Evolutionary conservation across 176 grass and related monocot species (phyloP).

Genomic region (Luzula sylvatica): DNA sequence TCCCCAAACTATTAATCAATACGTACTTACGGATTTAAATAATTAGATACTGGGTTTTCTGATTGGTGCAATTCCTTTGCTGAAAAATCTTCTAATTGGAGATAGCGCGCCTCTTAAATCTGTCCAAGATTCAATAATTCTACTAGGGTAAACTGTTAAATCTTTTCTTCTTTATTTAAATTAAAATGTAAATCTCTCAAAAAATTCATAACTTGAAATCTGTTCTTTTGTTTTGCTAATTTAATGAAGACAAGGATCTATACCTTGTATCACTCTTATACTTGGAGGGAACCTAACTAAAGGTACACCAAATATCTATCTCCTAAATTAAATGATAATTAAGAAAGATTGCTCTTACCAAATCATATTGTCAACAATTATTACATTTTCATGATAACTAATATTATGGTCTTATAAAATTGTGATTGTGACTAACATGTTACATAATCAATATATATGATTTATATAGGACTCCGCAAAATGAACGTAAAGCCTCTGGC

Average conservation of each 20-base stretch:
- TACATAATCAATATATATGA: no score
- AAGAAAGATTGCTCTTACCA: no score
- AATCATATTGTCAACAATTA: no score
- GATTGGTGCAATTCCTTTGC: slow-evolving; percentile 16
- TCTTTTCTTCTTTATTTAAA: neutral
- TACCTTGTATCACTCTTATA: slow-evolving; percentile 54
- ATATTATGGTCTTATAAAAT: no score
- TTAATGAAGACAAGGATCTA: slow-evolving; percentile 29
- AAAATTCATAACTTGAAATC: no score
- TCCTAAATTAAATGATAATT: no score
- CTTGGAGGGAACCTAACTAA: slow-evolving; percentile 51
- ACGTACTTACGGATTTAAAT: no score
- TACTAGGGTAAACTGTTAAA: slow-evolving; percentile 26
- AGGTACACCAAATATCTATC: slow-evolving; percentile 18
- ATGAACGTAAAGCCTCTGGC: slow-evolving; percentile 7
- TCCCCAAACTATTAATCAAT: no score
- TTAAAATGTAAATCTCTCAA: no score
- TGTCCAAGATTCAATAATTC: slow-evolving; percentile 29
- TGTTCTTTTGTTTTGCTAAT: neutral
- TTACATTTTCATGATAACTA: no score
- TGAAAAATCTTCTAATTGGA: slow-evolving; percentile 34
- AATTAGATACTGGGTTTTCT: slow-evolving; percentile 34
- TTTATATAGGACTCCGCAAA: slow-evolving; percentile 28
- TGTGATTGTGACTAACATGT: no score
- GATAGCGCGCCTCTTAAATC: slow-evolving; percentile 25